Base-by-base conservation (phyloP, 371 early-diverging fungal genomes). In the Mucor velutinosus region DNA sequence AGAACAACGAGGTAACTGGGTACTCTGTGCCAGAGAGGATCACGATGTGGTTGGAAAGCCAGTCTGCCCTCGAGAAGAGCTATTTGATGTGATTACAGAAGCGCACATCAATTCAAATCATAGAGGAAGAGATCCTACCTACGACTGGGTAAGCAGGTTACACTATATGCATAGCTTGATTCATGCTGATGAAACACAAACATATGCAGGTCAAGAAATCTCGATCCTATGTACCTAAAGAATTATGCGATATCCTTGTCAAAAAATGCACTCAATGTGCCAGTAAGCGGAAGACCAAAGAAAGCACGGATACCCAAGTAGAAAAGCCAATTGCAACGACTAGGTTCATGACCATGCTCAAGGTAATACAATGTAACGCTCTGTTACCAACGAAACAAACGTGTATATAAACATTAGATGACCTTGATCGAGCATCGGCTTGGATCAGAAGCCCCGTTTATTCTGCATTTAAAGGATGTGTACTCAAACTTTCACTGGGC, bases 121-220 rank as follows among this genome's bases (percentile, higher is more conserved):
- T 21, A 59, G 37, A 59, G 59, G 59, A 32, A 17, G 59, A 39
- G 59, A 59, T 39, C 23, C 35, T 37, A 59, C 59, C 25, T 59
- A 59, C 14, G 59, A 59, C 0, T 23, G 35, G 32, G 59, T 59
- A 59, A 39, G 57, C 15, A 37, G 7, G 14, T 37, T 37, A 37
- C 37, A 37, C 37, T 23, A 23, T n/a, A 19, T 51, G 12, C 25
- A 51, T 21, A 1, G 6, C 8, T 11, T 1, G 11, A 51, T 51
- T 25, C 11, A 51, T 23, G 14, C 23, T 12, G 11, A 51, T 51
- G 21, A 25, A 49, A 51, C 12, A 51, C 23, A 19, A 3, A 51
- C 23, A 19, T 14, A 45, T 51, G 51, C 33, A 57, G 57, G 57
- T 57, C 17, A 57, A 57, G n/a, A 57, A 32, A 57, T 57, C 57